Evolutionary conservation across 1,284 basidiomycete species (phyloP), one percentile per base, ranked within the genome.

Genomic region (Trametes versicolor): DNA sequence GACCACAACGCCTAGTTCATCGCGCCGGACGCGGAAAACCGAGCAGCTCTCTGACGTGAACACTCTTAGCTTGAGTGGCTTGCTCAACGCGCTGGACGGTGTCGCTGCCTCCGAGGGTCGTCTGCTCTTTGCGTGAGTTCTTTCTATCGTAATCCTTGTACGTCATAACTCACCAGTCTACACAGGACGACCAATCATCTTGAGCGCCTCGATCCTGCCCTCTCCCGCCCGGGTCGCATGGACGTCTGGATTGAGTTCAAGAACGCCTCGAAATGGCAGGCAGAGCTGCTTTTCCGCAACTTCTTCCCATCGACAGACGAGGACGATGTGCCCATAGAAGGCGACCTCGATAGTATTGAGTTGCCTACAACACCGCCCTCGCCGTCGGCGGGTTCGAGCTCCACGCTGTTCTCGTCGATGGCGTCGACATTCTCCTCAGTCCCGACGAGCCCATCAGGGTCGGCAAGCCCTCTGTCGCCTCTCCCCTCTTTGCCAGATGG

Each of bases 161-260:
- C 29, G 27, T 12, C 41, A 45, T 58, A 27, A 49, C 56, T 70
- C 57, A 71, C 58, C 17, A 8, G 8, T 37, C 2, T 27, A 50
- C 48, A 13, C 63, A 90, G 89, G 0, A 93, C 91, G 17, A 94
- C 93, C 6, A 95, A 95, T 75, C 92, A 95, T 72, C 80, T 94
- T n/a, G 91, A 94, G 71, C 84, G 87, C 32, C 85, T 95, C 4
- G 94, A 96, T 72, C 91, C 92, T 6, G 94, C 94, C 0, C 83
- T 96, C 8, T 91, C 90, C 9, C 87, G 92, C 63, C 90, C 92
- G n/a, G 94, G 94, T 19, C 92, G 94, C 32, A 94, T 95, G 89
- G 94, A 95, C 71, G 91, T 96, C 4, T 94, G 92, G 92, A 85
- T 95, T 58, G 92, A 95, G 76, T 96, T 95, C 83, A 91, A 87